Evolutionary conservation across 139 green algal species (phyloP).

Genomic region (Chlorella sorokiniana): DNA sequence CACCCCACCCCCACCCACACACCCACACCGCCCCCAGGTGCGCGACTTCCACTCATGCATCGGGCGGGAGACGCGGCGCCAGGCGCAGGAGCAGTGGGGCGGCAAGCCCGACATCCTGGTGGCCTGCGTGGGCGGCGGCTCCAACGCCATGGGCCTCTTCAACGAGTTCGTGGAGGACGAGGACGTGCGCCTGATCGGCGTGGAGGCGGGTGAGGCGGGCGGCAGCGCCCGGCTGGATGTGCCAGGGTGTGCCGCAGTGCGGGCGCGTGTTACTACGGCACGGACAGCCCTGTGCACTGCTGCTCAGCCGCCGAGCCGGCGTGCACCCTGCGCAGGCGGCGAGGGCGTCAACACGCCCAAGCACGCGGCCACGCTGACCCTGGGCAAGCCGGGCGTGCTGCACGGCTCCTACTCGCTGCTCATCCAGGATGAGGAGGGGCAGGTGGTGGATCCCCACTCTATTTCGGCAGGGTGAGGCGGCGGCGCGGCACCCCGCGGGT

Average conservation of each 20-base stretch:
- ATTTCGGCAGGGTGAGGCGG: slow-evolving; percentile 94
- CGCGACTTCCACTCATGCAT: slow-evolving; percentile 98
- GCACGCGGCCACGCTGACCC: slow-evolving; percentile 97
- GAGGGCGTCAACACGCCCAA: slow-evolving; percentile 90
- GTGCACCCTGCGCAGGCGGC: too few relatives aligned
- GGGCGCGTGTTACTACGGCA: too few relatives aligned
- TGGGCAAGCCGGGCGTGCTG: slow-evolving; percentile 92
- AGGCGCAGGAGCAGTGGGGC: slow-evolving; percentile 83
- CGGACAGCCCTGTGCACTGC: too few relatives aligned
- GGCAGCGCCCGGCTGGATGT: not conserved
- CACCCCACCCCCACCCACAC: not conserved
- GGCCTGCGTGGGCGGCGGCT: slow-evolving; percentile 97
- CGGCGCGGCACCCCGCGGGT: not conserved
- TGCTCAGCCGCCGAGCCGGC: too few relatives aligned
- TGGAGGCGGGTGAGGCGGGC: slow-evolving; percentile 62
- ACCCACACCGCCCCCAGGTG: slow-evolving; percentile 54
- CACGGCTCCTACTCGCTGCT: slow-evolving; percentile 96
- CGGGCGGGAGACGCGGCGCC: slow-evolving; percentile 83
- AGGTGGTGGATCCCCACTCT: slow-evolving; percentile 98
- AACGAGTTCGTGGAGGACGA: slow-evolving; percentile 96
- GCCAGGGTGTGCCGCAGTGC: not conserved
- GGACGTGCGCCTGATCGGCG: slow-evolving; percentile 75
- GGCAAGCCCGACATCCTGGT: slow-evolving; percentile 93
- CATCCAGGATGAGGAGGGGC: slow-evolving; percentile 95
- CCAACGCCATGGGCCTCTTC: slow-evolving; percentile 99